phyloP scores from a whole-genome alignment of 139 green algal species.

The Closterium sp. region DNA sequence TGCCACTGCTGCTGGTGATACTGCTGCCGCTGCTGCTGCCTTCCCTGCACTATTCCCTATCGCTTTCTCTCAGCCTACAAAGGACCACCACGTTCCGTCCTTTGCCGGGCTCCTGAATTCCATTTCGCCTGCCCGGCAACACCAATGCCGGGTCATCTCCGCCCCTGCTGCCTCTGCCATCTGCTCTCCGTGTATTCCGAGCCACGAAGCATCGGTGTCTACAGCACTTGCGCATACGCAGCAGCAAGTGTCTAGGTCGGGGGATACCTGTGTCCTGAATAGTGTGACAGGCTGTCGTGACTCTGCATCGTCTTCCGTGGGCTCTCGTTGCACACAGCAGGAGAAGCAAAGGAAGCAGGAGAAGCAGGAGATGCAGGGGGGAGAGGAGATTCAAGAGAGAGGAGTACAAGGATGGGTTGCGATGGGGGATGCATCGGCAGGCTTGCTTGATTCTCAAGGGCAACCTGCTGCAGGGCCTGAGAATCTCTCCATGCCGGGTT shows the following conservation, averaged over 20 bases:
- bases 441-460: neutral
- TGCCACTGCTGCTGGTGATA: neutral
- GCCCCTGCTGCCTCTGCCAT: neutral
- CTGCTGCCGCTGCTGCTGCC: too few relatives aligned
- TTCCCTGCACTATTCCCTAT: neutral
- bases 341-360: too few relatives aligned
- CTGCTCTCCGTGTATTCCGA: neutral
- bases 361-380: too few relatives aligned
- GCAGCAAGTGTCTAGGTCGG: too few relatives aligned
- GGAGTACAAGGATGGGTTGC: too few relatives aligned
- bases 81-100: neutral
- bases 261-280: neutral
- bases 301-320: too few relatives aligned
- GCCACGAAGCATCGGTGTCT: neutral
- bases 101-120: neutral
- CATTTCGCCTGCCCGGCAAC: neutral
- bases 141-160: neutral
- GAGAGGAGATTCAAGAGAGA: too few relatives aligned
- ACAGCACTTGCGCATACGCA: neutral
- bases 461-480: neutral
- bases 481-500: neutral
- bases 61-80: neutral
- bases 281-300: too few relatives aligned
- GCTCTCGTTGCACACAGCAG: too few relatives aligned
- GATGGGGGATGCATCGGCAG: neutral